Percentiles rank a stretch among this genome's conserved stretches.
phyloP scores from a whole-genome alignment of 305 asterid genomes.

The Fraxinus nigra region DNA sequence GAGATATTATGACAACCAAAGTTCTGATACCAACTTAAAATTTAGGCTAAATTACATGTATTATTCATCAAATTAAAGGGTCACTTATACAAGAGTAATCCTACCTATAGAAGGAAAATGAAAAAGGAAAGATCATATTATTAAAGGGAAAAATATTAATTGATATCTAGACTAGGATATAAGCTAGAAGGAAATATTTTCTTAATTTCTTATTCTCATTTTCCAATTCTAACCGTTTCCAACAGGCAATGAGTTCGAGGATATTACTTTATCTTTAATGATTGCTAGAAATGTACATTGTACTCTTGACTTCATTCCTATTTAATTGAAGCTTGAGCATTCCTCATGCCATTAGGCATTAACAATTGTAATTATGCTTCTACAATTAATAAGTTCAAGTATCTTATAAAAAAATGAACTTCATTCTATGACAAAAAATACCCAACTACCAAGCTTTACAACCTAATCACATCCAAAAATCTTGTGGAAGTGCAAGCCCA shows the following conservation, averaged over 20 bases:
- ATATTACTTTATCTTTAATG: background rate
- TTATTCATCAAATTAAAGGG: background rate
- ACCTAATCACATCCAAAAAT: background rate
- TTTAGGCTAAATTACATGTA: background rate
- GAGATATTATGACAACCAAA: background rate
- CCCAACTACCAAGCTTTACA: background rate
- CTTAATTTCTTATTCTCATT: background rate
- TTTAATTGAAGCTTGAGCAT: background rate
- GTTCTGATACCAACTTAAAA: background rate
- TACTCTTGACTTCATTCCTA: background rate
- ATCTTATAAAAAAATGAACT: background rate
- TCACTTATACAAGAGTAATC: background rate
- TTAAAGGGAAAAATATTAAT: background rate
- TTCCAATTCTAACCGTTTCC: background rate
- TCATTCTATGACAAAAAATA: background rate
- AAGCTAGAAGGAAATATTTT: no score
- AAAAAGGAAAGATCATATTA: no score
- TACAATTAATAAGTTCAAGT: background rate
- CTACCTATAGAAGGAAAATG: no score
- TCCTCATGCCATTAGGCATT: background rate
- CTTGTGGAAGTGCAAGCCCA: background rate
- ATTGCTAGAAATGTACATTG: background rate
- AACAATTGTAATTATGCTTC: background rate
- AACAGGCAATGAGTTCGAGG: background rate
- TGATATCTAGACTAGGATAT: background rate